A percentile compares a stretch with the other conserved stretches of the same genome.
phyloP scores from a whole-genome alignment of 169 alveolate genomes.

The Cryptosporidium andersoni region DNA sequence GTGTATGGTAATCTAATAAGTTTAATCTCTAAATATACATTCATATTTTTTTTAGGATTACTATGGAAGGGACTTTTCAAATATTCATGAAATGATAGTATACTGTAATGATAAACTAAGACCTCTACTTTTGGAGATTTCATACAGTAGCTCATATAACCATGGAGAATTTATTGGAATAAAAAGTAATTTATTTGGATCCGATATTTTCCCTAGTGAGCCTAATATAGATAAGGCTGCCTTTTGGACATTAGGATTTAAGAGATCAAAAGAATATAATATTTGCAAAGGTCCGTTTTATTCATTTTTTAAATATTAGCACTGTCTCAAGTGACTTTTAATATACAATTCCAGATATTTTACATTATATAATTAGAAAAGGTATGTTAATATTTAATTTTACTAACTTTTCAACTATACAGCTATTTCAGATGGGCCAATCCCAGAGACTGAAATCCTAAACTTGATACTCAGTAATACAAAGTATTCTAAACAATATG shows the following conservation, averaged over 20 bases:
- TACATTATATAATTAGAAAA: conserved; percentile 2
- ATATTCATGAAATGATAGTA: conserved; percentile 45
- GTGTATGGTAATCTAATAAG: conserved; percentile 15
- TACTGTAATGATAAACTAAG: conserved; percentile 62
- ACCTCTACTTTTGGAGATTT: conserved; percentile 28
- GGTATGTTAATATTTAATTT: conserved; percentile 8
- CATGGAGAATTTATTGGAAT: conserved; percentile 24
- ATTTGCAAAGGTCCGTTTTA: conserved; percentile 23
- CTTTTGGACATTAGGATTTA: conserved; percentile 33
- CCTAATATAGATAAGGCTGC: conserved; percentile 5
- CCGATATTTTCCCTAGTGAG: background rate
- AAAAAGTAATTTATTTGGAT: conserved; percentile 2
- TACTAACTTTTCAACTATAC: background rate
- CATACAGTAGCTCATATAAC: background rate
- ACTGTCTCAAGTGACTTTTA: background rate
- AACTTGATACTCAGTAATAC: background rate
- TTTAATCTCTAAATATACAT: background rate
- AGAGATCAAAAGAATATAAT: conserved; percentile 11
- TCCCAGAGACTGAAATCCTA: conserved; percentile 18
- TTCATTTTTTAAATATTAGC: background rate
- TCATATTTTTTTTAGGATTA: conserved; percentile 11
- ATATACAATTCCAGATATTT: background rate
- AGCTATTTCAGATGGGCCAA: conserved; percentile 7
- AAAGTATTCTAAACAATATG: conserved; percentile 2
- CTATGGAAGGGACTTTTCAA: conserved; percentile 8